A percentile compares a stretch with the other conserved stretches of the same genome.
Evolutionary conservation across 495 filamentous ascomycete species (phyloP).

Genomic region (Aspergillus saccharolyticus): DNA sequence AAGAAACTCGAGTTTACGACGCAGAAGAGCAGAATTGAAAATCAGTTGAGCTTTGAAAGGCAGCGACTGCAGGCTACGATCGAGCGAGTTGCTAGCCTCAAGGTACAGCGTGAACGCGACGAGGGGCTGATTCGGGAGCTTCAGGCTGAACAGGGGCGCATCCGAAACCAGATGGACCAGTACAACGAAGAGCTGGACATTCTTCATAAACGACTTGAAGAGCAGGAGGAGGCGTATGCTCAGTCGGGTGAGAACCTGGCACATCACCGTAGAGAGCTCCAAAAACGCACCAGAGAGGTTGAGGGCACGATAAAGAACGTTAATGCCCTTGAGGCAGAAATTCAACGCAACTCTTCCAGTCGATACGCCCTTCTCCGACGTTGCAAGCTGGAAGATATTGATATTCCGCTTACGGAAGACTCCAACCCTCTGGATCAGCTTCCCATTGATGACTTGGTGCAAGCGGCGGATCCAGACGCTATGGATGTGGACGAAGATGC

Average conservation of each 20-base stretch:
- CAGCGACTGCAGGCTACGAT: conserved; percentile 62
- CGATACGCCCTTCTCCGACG: conserved; percentile 79
- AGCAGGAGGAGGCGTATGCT: conserved; percentile 58
- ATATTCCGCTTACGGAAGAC: conserved; percentile 69
- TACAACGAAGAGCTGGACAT: conserved; percentile 72
- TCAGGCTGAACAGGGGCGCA: conserved; percentile 64
- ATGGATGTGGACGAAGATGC: conserved; percentile 82
- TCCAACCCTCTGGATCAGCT: conserved; percentile 75
- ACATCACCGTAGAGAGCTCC: conserved; percentile 74
- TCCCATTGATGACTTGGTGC: conserved; percentile 77
- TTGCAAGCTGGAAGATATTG: conserved; percentile 90
- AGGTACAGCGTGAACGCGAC: conserved; percentile 62
- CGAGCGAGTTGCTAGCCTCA: conserved; percentile 61
- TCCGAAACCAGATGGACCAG: conserved; percentile 67
- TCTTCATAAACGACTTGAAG: conserved; percentile 63
- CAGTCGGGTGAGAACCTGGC: conserved; percentile 71
- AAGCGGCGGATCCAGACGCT: conserved; percentile 63
- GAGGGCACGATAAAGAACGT: conserved; percentile 76
- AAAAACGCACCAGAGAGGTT: conserved; percentile 75
- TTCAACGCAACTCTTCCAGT: conserved; percentile 75
- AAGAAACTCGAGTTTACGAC: conserved; percentile 80
- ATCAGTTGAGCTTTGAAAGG: conserved; percentile 71
- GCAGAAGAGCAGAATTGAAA: conserved; percentile 77
- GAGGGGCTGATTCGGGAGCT: conserved; percentile 60
- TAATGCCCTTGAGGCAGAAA: conserved; percentile 68